Base-by-base conservation (phyloP, 2,329 filamentous ascomycete species). In the Hypoxylon rubiginosum region DNA sequence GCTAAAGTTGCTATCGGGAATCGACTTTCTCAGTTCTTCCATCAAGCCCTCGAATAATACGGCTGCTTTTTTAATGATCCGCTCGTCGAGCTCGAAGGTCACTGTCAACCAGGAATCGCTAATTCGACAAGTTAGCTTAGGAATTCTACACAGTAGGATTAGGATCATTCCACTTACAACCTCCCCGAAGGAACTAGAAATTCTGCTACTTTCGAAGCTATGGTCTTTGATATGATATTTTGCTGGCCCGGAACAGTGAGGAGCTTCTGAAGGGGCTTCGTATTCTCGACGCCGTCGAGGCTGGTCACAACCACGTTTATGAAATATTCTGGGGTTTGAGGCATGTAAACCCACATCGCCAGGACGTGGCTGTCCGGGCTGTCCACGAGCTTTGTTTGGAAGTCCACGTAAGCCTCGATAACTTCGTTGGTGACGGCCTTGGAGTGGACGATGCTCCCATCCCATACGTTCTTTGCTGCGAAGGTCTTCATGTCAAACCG, bases 61-160 rank as follows among this genome's bases (percentile, higher is more conserved):
- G 24, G 54, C 54, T 6, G 61, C 54, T 32, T 62, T 69, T 6
- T 65, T 48, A 11, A 68, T 43, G n/a, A 71, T 28, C n/a, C 66
- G 64, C 17, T 24, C n/a, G 41, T 71, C 70, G 32, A 67, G 55
- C 24, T 71, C 67, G 63, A 71, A 69, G 26, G 68, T 71, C 5
- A 64, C 32, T 1, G 68, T 68, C 36, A 68, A 67, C 67, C 69
- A 72, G 8, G 48, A 54, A 41, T 70, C 56, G 4, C 69, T 71
- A 50, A 49, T 24, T 0, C 26, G 1, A 51, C n/a, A 36, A 45
- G 21, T 69, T 61, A 67, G 63, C 55, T 9, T 9, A 13, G 13
- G 34, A 11, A n/a, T 13, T 17, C 8, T n/a, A n/a, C n/a, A n/a
- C 30, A n/a, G 4, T 19, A 39, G 32, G 50, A 34, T 10, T 8